Evolutionary conservation across 495 filamentous ascomycete species (phyloP), one percentile per base, ranked within the genome.

Genomic region (Xylaria nigripes): DNA sequence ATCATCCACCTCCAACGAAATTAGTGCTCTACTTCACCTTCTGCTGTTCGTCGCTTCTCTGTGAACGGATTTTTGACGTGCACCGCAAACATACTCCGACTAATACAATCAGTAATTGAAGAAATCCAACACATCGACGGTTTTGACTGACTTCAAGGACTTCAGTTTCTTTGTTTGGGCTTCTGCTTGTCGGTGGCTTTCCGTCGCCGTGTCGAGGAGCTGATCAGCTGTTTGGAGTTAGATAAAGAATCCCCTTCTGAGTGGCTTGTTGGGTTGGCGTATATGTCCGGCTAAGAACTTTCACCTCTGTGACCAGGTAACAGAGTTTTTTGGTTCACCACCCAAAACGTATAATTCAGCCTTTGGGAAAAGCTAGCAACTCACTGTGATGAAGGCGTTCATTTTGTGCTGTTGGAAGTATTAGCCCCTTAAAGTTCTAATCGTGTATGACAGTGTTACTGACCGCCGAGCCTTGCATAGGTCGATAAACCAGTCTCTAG

Each of bases 41-140:
- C 80, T 19, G 76, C 72, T 3, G 72, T 75, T 19, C 82, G 77
- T 45, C 72, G 72, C 18, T 75, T 72, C 34, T 72, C 74, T 2
- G 83, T 88, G 58, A 90, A 86, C 0, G 86, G 86, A 58, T 90
- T 91, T 16, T 72, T 76, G 13, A 89, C 80, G 55, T 89, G 84
- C 18, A 89, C 76, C 1, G 85, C 84, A 56, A 93, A 92, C 89
- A 94, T 92, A 70, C 81, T 86, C 58, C 83, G 77, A 61, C 91
- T 95, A 7, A 71, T 12, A 22, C 6, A 10, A 42, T 51, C 22
- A 51, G 30, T 16, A 38, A 36, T 10, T 13, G 24, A 48, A 40
- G 16, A 3, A 21, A 15, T 30, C 6, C 21, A 18, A 19, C 21
- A 9, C 24, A 15, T 8, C 15, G 36, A 9, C 1, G 19, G 19